phyloP scores from a whole-genome alignment of 2,329 filamentous ascomycete genomes.

The Fusarium protoensiforme region DNA sequence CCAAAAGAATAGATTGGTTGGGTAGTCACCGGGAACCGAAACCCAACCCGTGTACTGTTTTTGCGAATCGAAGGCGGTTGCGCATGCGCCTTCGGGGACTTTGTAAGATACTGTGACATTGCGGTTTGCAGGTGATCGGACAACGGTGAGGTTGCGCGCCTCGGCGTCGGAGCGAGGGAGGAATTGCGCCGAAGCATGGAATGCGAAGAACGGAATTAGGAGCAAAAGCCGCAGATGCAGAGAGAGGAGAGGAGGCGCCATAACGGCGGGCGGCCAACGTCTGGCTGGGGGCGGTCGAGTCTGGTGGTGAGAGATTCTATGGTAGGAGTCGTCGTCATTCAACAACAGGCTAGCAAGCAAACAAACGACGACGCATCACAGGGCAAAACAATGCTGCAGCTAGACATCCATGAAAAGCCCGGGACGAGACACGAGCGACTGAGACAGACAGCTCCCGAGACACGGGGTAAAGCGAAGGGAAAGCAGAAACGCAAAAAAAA shows the following conservation, averaged over 20 bases:
- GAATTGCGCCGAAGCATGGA: slow-evolving; percentile 47
- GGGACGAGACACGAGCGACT: slow-evolving; percentile 12
- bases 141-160: slow-evolving; percentile 61
- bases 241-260: slow-evolving; percentile 22
- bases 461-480: neutral
- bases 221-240: slow-evolving; percentile 20
- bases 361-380: slow-evolving; percentile 18
- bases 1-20: slow-evolving; percentile 65
- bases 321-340: slow-evolving; percentile 36
- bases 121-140: slow-evolving; percentile 70
- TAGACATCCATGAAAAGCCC: slow-evolving; percentile 3
- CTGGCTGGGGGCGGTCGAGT: neutral
- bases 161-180: slow-evolving; percentile 42
- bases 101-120: slow-evolving; percentile 77
- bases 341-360: slow-evolving; percentile 21
- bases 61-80: slow-evolving; percentile 72
- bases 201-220: slow-evolving; percentile 29
- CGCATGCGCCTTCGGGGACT: slow-evolving; percentile 68
- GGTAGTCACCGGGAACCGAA: slow-evolving; percentile 65
- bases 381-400: slow-evolving; percentile 9
- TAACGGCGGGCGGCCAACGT: slow-evolving; percentile 10
- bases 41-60: slow-evolving; percentile 80
- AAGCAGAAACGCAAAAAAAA: neutral
- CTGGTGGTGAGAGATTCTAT: slow-evolving; percentile 26
- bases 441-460: slow-evolving; percentile 21